These are phyloP conservation scores for Orychophragmus violaceus DNA, from an alignment of 345 rosid species.

Conservation along the genomic window DNA sequence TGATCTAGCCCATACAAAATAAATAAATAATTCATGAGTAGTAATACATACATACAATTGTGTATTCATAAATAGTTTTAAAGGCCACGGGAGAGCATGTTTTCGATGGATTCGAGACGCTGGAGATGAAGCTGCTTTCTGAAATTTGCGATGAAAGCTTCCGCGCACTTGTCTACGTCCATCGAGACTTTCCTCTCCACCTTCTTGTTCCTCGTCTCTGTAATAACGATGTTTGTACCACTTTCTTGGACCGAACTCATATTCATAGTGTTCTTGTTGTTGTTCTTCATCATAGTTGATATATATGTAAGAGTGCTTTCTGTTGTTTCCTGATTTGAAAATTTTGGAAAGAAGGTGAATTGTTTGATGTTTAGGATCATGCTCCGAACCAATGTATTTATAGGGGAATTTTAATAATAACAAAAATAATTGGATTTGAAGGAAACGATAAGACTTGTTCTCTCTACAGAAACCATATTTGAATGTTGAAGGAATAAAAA, in stretches of 20 bases:
- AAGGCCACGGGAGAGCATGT: constrained; percentile 52
- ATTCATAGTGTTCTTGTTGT: constrained; percentile 25
- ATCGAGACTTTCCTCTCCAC: constrained; percentile 50
- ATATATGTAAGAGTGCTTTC: constrained; percentile 4
- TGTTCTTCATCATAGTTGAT: constrained; percentile 25
- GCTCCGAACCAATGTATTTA: constrained; percentile 7
- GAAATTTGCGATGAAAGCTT: constrained; percentile 72
- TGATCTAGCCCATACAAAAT: not conserved
- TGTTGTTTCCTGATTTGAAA: not conserved
- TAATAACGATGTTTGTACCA: constrained; percentile 6
- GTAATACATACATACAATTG: not conserved
- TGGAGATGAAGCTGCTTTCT: constrained; percentile 59
- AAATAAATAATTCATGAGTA: not conserved
- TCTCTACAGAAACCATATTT: constrained; percentile 14
- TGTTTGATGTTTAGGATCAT: not conserved
- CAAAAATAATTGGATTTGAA: not conserved
- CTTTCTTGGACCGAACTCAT: not conserved
- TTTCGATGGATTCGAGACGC: constrained; percentile 74
- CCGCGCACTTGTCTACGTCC: constrained; percentile 68
- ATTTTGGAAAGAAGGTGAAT: not conserved
- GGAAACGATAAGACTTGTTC: constrained; percentile 3
- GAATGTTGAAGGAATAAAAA: constrained; percentile 27
- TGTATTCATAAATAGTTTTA: constrained; percentile 13
- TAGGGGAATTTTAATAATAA: not conserved
- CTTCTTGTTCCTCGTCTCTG: constrained; percentile 19